Conservation (phyloP, 805 yeast genomes). For the Saccharomycopsis vini region DNA sequence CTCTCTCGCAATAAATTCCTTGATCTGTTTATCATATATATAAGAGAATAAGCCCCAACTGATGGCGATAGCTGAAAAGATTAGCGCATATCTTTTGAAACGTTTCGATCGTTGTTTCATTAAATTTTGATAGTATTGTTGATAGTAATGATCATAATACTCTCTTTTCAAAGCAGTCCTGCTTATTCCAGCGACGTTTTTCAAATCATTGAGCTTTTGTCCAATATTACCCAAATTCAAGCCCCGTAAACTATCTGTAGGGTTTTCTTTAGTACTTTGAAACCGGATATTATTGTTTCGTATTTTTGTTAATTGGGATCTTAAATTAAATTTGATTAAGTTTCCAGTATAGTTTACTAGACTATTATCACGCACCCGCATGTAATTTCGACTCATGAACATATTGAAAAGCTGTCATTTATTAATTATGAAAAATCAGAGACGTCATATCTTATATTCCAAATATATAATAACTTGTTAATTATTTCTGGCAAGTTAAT, state of each 20-base stretch:
- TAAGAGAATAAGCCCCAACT: slow-evolving; percentile 23
- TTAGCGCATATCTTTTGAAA: neutral
- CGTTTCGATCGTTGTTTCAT: neutral
- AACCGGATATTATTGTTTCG: neutral
- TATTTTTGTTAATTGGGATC: too few relatives aligned
- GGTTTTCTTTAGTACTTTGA: neutral
- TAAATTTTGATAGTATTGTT: slow-evolving; percentile 1
- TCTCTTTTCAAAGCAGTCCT: neutral
- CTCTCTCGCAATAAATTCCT: slow-evolving; percentile 74
- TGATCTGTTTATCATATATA: slow-evolving; percentile 45
- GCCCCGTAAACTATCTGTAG: neutral
- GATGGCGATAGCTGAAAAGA: neutral
- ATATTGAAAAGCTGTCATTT: too few relatives aligned
- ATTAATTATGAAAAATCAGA: too few relatives aligned
- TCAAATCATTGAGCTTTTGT: neutral
- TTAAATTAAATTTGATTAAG: too few relatives aligned
- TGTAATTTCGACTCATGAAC: too few relatives aligned
- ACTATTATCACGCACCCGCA: too few relatives aligned
- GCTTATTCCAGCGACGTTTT: neutral
- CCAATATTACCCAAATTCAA: neutral
- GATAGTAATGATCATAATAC: slow-evolving; percentile 3
- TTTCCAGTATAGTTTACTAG: too few relatives aligned
- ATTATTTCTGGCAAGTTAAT: too few relatives aligned
- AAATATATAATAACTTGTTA: too few relatives aligned
- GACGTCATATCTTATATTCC: too few relatives aligned